Percentiles rank a stretch among this genome's conserved stretches.
Evolutionary conservation across 768 basidiomycete species (phyloP).

Genomic region (Coprinellus micaceus): DNA sequence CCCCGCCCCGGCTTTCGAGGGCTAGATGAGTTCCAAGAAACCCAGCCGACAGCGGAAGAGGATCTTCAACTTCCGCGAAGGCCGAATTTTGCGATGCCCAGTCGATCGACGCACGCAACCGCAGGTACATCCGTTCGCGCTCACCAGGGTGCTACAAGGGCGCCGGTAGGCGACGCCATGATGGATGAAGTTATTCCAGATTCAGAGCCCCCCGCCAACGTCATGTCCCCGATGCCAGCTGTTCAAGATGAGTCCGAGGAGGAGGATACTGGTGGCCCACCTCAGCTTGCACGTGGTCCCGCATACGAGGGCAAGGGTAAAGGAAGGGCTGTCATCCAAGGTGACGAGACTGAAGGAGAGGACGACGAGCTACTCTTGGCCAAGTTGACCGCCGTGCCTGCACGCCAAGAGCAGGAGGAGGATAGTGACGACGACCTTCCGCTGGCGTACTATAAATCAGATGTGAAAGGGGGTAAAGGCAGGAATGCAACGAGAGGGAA

Average conservation of each 20-base stretch:
- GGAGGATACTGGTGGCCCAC: neutral
- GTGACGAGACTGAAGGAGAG: neutral
- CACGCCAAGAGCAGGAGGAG: conserved; percentile 15
- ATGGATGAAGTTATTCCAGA: conserved; percentile 65
- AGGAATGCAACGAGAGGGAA: neutral
- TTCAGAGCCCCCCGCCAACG: conserved; percentile 47
- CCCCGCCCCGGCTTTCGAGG: neutral
- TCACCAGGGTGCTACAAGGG: neutral
- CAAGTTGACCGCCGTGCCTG: neutral
- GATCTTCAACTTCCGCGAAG: neutral
- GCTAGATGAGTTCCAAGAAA: conserved; percentile 16
- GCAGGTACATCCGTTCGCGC: conserved; percentile 1
- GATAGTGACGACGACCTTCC: conserved; percentile 36
- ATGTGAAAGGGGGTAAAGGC: conserved; percentile 17
- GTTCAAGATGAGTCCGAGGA: neutral
- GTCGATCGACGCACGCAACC: neutral
- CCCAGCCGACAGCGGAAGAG: conserved; percentile 19
- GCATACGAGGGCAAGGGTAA: no score
- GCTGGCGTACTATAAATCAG: conserved; percentile 23
- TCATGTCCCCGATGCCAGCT: neutral
- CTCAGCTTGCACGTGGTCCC: neutral
- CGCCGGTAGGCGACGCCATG: conserved; percentile 25
- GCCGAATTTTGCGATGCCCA: conserved; percentile 9
- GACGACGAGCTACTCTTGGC: neutral
- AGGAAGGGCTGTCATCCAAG: neutral